Percentiles rank a stretch among this genome's conserved stretches.
These are phyloP conservation scores for Colletotrichum sp. DNA, from an alignment of 2,329 filamentous ascomycete genomes.

Conservation along the genomic window DNA sequence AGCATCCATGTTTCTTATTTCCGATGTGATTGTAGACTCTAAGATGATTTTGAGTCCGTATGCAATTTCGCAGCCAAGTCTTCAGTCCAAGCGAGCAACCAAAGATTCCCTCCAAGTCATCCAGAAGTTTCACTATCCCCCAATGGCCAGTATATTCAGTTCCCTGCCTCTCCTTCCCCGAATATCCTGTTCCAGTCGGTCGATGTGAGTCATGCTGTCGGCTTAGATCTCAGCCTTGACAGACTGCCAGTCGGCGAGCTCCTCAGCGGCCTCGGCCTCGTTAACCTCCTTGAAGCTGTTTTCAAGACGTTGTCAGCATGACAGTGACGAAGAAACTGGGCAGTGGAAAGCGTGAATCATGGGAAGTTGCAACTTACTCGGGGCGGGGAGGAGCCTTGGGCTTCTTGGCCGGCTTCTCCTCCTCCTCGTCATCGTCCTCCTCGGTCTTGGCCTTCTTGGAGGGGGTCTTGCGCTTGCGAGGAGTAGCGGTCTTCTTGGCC, in stretches of 20 bases:
- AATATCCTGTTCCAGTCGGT: not conserved
- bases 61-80: not conserved
- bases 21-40: not conserved
- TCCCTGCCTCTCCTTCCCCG: not conserved
- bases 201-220: not conserved
- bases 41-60: not conserved
- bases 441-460: slow-evolving; percentile 28
- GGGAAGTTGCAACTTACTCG: not conserved
- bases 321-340: not conserved
- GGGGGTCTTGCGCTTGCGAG: slow-evolving; percentile 33
- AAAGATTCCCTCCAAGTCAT: not conserved
- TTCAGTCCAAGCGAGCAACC: not conserved
- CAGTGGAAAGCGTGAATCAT: not conserved
- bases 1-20: not conserved
- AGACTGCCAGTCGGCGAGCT: not conserved
- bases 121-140: not conserved
- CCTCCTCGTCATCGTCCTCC: slow-evolving; percentile 28
- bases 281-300: not conserved
- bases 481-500: slow-evolving; percentile 20
- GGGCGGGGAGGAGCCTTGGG: not conserved
- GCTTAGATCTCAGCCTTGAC: not conserved
- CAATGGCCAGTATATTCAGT: not conserved
- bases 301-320: not conserved
- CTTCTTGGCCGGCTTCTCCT: slow-evolving; percentile 27
- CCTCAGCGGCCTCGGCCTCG: not conserved